phyloP scores from a whole-genome alignment of 805 yeast species.

The Yamadazyma paraphyllophila region DNA sequence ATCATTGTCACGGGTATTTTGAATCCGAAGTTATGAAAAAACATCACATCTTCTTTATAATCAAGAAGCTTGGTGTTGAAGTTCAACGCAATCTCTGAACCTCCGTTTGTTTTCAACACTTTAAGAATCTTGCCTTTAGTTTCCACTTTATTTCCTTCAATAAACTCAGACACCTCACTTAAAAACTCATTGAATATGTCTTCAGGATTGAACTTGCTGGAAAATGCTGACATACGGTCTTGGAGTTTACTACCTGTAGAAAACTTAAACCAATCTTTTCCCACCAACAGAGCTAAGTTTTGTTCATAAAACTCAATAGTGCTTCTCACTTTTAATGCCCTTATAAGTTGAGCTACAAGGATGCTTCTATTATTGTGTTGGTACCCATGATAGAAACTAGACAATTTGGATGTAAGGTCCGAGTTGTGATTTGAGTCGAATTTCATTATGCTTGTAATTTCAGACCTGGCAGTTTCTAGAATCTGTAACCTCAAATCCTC shows the following conservation, averaged over 20 bases:
- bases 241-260: slow-evolving; percentile 58
- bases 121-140: slow-evolving; percentile 8
- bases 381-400: background rate
- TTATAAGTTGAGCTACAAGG: slow-evolving; percentile 8
- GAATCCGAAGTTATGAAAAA: slow-evolving; percentile 47
- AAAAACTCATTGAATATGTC: slow-evolving; percentile 51
- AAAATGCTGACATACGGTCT: slow-evolving; percentile 45
- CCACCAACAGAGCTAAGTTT: slow-evolving; percentile 20
- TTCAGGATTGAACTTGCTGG: slow-evolving; percentile 46
- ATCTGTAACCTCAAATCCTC: slow-evolving; percentile 36
- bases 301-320: slow-evolving; percentile 25
- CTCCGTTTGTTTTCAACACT: slow-evolving; percentile 13
- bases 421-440: slow-evolving; percentile 12
- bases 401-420: background rate
- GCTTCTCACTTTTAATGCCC: slow-evolving; percentile 19
- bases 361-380: background rate
- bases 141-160: slow-evolving; percentile 7
- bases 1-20: slow-evolving; percentile 55
- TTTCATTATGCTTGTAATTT: slow-evolving; percentile 20
- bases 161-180: slow-evolving; percentile 5
- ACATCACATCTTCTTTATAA: slow-evolving; percentile 27
- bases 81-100: slow-evolving; percentile 42
- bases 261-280: slow-evolving; percentile 37
- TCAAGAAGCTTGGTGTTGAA: slow-evolving; percentile 41
- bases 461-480: slow-evolving; percentile 27